Evolutionary conservation across 2,329 filamentous ascomycete genomes (phyloP).

Genomic region (Ilyonectria destructans): DNA sequence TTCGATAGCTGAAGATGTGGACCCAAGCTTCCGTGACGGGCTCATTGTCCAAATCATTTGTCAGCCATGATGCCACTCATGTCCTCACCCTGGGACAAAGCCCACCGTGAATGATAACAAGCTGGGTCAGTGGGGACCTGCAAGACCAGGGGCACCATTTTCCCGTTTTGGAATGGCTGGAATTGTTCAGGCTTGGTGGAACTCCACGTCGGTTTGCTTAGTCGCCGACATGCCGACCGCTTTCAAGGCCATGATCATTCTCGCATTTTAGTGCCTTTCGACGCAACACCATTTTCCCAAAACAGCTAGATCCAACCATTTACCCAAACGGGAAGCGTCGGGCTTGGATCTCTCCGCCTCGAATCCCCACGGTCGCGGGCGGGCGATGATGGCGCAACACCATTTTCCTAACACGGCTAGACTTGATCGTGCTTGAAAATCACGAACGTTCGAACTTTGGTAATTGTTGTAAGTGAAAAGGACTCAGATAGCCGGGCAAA

Average conservation of each 20-base stretch:
- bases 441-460: not conserved
- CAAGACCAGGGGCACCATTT: conserved; percentile 3
- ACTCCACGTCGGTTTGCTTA: too few relatives aligned
- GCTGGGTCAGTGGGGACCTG: not conserved
- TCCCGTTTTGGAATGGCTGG: not conserved
- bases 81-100: too few relatives aligned
- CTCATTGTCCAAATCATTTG: too few relatives aligned
- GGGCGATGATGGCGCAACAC: conserved; percentile 6
- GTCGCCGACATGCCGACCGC: not conserved
- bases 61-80: too few relatives aligned
- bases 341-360: too few relatives aligned
- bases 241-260: too few relatives aligned
- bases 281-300: conserved; percentile 14
- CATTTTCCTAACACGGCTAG: conserved; percentile 31
- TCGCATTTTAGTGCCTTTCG: not conserved
- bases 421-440: conserved; percentile 3
- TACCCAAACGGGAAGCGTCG: not conserved
- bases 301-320: not conserved
- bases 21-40: too few relatives aligned
- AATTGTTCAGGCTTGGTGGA: too few relatives aligned
- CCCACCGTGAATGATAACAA: not conserved
- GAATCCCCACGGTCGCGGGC: too few relatives aligned
- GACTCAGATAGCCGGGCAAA: too few relatives aligned
- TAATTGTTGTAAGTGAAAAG: not conserved
- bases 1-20: too few relatives aligned